Evolutionary conservation across 306 rosid species (phyloP).

Genomic region (Cucurbita ficifolia): DNA sequence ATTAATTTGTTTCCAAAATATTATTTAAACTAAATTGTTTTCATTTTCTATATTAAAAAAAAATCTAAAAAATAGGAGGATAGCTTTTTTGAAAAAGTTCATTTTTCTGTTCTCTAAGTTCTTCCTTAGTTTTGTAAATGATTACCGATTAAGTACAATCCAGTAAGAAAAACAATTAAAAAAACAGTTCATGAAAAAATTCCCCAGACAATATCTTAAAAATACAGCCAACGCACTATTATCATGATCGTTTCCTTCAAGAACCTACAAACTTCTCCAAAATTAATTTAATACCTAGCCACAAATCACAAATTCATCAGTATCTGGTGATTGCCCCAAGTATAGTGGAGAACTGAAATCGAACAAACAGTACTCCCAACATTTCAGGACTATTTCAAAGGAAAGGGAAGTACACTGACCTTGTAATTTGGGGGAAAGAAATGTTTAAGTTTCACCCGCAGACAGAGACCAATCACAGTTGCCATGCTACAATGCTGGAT

Average conservation of each 20-base stretch:
- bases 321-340: background rate
- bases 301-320: background rate
- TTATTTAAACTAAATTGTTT: background rate
- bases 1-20: background rate
- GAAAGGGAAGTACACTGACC: constrained; percentile 25
- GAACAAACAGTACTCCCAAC: background rate
- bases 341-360: constrained; percentile 2
- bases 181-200: background rate
- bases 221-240: background rate
- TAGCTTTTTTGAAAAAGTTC: background rate
- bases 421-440: constrained; percentile 84
- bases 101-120: background rate
- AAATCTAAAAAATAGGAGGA: background rate
- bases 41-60: background rate
- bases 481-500: constrained; percentile 98
- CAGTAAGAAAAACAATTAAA: background rate
- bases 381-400: background rate
- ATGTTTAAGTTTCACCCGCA: constrained; percentile 70
- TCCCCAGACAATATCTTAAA: background rate
- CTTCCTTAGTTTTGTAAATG: background rate
- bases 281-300: background rate
- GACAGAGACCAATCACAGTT: constrained; percentile 86
- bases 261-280: background rate
- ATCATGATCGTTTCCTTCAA: background rate
- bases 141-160: background rate